Evolutionary conservation across 2,329 filamentous ascomycete genomes (phyloP), one percentile per base, ranked within the genome.

Genomic region (Colletotrichum zoysiae): DNA sequence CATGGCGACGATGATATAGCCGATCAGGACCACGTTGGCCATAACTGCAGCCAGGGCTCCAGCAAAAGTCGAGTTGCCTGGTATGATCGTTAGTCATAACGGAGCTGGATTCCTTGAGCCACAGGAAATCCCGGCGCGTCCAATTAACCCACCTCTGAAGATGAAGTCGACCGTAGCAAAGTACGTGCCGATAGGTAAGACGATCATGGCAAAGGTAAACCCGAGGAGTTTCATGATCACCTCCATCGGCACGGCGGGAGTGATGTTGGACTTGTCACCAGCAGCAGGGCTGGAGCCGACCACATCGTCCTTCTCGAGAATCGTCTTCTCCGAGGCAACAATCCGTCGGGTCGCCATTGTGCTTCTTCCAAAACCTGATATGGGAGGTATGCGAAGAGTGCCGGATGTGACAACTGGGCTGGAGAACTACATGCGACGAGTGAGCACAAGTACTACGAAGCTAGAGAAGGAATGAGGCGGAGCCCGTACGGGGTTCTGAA

Each of bases 1-100:
- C 88, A 97, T 95, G 5, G 96, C 96, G 26, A 97, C 94, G 68
- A 98, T 84, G 55, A 98, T 90, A 81, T 98, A 99, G n/a, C 88
- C 90, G 69, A 98, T 88, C 62, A 99, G 85, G 4, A 99, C 94
- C 1, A 97, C 88, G 77, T 99, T 99, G 16, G 96, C 96, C 80
- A 97, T 90, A 62, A 98, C 83, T 26, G 96, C 96, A 1, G 96
- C 96, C 44, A 93, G 85, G 0, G 90, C 95, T 18, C 95, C 96
- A 4, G 95, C 94, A 77, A 91, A 95, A 1, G 95, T 97, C 18
- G 94, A 89, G 82, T 97, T 97, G 76, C 95, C 95, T 97, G 20
- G 0, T 18, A 57, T 16, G 1, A 12, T 18, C 42, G 42, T 71
- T 38, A 71, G 58, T 26, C 12, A 23, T 7, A 33, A 7, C 20